Conservation (phyloP, 2,329 filamentous ascomycete genomes). For the Diatrype stigma region DNA sequence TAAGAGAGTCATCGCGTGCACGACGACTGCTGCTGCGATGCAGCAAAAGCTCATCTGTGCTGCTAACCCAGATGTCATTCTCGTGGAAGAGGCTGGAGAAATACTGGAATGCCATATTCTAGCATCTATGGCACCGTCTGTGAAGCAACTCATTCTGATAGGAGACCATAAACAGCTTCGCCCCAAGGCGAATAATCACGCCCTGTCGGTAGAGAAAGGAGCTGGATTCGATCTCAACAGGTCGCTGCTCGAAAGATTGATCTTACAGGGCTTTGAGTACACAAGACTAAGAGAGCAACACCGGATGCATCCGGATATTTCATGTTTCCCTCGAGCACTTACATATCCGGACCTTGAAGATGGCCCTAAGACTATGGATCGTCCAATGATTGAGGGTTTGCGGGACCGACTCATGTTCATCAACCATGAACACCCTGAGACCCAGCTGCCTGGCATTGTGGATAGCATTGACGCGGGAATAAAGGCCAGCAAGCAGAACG, state of each 20-base stretch:
- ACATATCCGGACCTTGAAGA: constrained; percentile 62
- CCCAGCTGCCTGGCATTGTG: constrained; percentile 32
- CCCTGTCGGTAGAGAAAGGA: constrained; percentile 58
- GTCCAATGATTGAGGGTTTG: constrained; percentile 51
- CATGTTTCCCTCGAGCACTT: constrained; percentile 49
- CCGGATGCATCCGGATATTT: constrained; percentile 66
- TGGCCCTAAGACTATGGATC: constrained; percentile 38
- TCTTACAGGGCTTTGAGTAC: constrained; percentile 50
- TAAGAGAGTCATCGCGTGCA: constrained; percentile 62
- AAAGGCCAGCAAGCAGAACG: constrained; percentile 57
- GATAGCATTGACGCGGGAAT: constrained; percentile 48
- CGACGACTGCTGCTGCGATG: constrained; percentile 64
- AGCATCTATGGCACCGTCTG: constrained; percentile 50
- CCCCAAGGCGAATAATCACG: constrained; percentile 58
- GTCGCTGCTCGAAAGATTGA: constrained; percentile 66
- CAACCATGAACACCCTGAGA: constrained; percentile 56
- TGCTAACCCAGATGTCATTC: constrained; percentile 51
- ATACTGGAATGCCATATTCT: constrained; percentile 44
- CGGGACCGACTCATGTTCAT: constrained; percentile 60
- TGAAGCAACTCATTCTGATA: constrained; percentile 64
- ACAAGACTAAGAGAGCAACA: constrained; percentile 58
- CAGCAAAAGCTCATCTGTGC: constrained; percentile 48
- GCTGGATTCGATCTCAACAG: constrained; percentile 63
- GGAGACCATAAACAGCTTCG: constrained; percentile 71
- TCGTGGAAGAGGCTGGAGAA: constrained; percentile 64